Base-by-base conservation (phyloP, 2,329 filamentous ascomycete species). In the Onygena corvina region DNA sequence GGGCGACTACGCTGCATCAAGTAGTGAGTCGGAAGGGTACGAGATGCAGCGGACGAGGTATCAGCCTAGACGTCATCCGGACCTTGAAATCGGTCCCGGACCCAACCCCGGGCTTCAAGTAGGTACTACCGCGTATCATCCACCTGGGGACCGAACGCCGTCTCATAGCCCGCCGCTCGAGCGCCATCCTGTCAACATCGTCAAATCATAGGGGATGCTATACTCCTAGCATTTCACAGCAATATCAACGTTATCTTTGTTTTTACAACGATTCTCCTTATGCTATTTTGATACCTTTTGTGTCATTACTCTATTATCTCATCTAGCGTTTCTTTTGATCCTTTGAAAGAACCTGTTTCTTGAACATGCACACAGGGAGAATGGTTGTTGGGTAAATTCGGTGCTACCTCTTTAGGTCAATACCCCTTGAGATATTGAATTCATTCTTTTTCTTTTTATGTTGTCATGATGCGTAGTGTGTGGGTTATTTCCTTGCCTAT, bases 31-130 rank as follows among this genome's bases (percentile, higher is more conserved):
- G 7, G 44, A 49, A 14, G 50, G 30, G 14, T 51, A 47, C 30
- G 52, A 53, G 20, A 53, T 53, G 52, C 52, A 52, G 29, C 52
- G 52, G 29, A 52, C 52, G 2, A 30, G 42, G n/a, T 53, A 51
- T 16, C 21, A 30, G 4, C 42, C 48, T 11, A 42, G 38, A 42
- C 31, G 35, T 3, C 36, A 42, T 20, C 48, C 50, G 20, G 23
- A 16, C 4, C 48, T 25, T 20, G 46, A 53, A 4, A 51, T 49
- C 3, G 47, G 38, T 9, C 35, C 50, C 7, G 46, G 35, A 21
- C 23, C 23, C 51, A 35, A 30, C n/a, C 27, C 27, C 47, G 44
- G 23, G 47, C 27, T 21, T n/a, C 33, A 4, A n/a, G 5, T 14
- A 36, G 14, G 14, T 36, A 36, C 9, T 46, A 49, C 33, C 2